Evolutionary conservation across 2,329 filamentous ascomycete genomes (phyloP), one percentile per base, ranked within the genome.

Genomic region (Xylariaceae sp.): DNA sequence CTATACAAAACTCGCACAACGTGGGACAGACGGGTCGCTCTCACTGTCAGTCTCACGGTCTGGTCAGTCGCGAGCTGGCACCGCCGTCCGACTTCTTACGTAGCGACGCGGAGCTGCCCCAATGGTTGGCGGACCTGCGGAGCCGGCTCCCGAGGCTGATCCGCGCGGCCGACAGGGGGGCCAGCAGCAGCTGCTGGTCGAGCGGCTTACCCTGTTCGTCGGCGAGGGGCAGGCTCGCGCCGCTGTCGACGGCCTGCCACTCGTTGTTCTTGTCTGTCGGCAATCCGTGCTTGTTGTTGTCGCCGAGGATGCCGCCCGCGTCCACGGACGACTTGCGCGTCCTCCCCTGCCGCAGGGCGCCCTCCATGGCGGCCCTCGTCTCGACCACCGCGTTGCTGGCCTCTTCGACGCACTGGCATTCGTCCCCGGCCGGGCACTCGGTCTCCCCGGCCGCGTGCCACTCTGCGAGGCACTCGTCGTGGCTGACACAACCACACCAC

Each of bases 361-460:
- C 66, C 51, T 67, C 64, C 55, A 75, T 63, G 3, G 72, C 74
- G 0, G 69, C 67, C 71, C 76, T 78, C 14, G 71, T 75, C 52
- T 80, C 77, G 7, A 80, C 68, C 25, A 75, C 63, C 1, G 73
- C 75, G 29, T 61, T 65, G 36, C 60, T 63, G 1, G 76, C 75
- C 41, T 78, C 70, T 11, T 70, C 63, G 0, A 70, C 63, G 45
- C 77, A 82, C 38, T 72, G 63, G 47, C 77, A 82, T 49, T 80
- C 77, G 47, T 80, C 77, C 2, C 76, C 77, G 0, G 74, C 76
- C 0, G 77, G 74, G 36, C 77, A 82, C 29, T 68, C 56, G 2
- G 58, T 67, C 52, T 77, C 72, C 15, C 71, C 71, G 5, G 66
- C 64, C 5, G 61, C 66, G 43, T 76, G 71, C 73, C 75, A 78